These are phyloP conservation scores for Alectoria sarmentosa DNA, from an alignment of 495 filamentous ascomycete genomes.

Conservation along the genomic window DNA sequence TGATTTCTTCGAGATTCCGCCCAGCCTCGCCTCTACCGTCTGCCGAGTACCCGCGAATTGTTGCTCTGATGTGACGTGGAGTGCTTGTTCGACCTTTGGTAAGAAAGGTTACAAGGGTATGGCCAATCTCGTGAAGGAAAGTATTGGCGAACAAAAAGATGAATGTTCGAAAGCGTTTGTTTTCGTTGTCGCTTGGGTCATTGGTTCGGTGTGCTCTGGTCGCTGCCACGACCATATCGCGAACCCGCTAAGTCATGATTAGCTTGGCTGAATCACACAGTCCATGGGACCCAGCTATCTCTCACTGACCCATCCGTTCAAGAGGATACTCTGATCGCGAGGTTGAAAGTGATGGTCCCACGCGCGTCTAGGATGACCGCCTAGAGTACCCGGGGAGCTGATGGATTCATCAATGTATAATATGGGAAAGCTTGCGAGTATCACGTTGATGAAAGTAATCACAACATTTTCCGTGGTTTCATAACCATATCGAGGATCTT, in stretches of 20 bases:
- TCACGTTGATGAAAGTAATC: too few relatives aligned
- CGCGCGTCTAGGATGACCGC: neutral
- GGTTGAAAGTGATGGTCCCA: neutral
- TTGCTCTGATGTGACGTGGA: neutral
- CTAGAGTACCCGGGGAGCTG: neutral
- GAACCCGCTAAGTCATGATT: neutral
- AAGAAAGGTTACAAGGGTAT: neutral
- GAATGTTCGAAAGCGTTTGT: neutral
- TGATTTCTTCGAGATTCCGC: neutral
- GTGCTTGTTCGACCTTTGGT: neutral
- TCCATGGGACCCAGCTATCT: neutral
- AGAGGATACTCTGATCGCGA: neutral
- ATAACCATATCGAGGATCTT: too few relatives aligned
- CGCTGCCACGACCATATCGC: neutral
- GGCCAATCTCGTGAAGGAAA: neutral
- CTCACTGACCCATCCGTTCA: neutral
- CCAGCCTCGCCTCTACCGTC: neutral
- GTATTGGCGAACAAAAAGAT: neutral
- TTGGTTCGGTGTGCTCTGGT: neutral
- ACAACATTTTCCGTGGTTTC: too few relatives aligned
- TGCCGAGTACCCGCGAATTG: neutral
- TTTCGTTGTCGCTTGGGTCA: neutral
- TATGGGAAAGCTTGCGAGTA: too few relatives aligned
- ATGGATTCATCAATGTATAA: too few relatives aligned
- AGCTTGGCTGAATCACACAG: too few relatives aligned